Evolutionary conservation across 1,284 basidiomycete genomes (phyloP).

Genomic region (Microbotryomycetes sp.): DNA sequence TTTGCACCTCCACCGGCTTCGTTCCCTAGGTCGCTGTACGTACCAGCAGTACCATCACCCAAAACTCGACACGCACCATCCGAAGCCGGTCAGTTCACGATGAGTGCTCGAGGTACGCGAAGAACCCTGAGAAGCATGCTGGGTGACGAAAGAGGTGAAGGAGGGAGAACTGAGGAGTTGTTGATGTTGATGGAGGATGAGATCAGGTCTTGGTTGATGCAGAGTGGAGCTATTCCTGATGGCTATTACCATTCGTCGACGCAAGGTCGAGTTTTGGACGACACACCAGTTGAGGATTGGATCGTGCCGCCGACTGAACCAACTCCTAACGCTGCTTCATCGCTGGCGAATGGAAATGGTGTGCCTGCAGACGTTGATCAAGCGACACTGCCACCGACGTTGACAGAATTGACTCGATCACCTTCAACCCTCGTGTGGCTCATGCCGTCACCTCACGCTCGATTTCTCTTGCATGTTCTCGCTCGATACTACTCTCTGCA

Average conservation of each 20-base stretch:
- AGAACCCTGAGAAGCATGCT: slow-evolving; percentile 8
- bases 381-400: slow-evolving; percentile 1
- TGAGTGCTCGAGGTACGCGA: slow-evolving; percentile 20
- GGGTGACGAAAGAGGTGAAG: background rate
- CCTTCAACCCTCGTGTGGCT: slow-evolving; percentile 27
- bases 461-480: slow-evolving; percentile 25
- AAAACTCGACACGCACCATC: background rate
- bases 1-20: slow-evolving; percentile 21
- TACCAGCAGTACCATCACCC: slow-evolving; percentile 1
- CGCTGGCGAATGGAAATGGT: too few relatives aligned
- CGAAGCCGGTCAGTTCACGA: slow-evolving; percentile 16
- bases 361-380: too few relatives aligned
- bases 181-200: slow-evolving; percentile 25
- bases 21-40: slow-evolving; percentile 28
- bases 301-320: background rate
- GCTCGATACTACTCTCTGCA: slow-evolving; percentile 25
- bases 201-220: slow-evolving; percentile 11
- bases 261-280: slow-evolving; percentile 11
- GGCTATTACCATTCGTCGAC: slow-evolving; percentile 19
- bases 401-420: slow-evolving; percentile 24
- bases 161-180: slow-evolving; percentile 17
- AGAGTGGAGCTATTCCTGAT: slow-evolving; percentile 10
- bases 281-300: slow-evolving; percentile 22
- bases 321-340: background rate
- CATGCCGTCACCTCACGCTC: slow-evolving; percentile 20